Percentiles rank a stretch among this genome's conserved stretches.
Evolutionary conservation across 169 alveolate genomes (phyloP).

Genomic region (Plasmodium coatneyi): DNA sequence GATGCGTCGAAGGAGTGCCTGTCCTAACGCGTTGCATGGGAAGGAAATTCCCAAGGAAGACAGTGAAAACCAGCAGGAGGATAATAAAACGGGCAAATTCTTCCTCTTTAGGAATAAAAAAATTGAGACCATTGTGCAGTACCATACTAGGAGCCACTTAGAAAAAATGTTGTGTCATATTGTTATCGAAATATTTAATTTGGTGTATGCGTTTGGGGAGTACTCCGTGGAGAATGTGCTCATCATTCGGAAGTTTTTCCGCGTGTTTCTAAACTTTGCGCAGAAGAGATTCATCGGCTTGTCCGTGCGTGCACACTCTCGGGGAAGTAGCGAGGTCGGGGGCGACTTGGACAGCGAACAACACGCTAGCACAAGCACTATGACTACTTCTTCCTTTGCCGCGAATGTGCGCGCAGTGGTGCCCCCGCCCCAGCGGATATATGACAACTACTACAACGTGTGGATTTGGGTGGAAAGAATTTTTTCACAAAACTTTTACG

Average conservation of each 20-base stretch:
- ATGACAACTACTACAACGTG: conserved; percentile 59
- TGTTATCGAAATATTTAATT: conserved; percentile 63
- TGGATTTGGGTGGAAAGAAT: conserved; percentile 73
- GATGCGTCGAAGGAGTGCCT: not conserved
- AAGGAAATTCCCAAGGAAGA: not conserved
- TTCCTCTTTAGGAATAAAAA: conserved; percentile 33
- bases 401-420: not conserved
- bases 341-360: not conserved
- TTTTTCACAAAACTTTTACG: conserved; percentile 38
- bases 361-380: not conserved
- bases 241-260: conserved; percentile 63
- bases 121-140: conserved; percentile 35
- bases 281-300: conserved; percentile 40
- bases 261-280: conserved; percentile 49
- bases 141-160: conserved; percentile 51
- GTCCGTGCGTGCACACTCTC: not conserved
- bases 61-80: not conserved
- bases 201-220: conserved; percentile 50
- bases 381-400: not conserved
- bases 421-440: conserved; percentile 16
- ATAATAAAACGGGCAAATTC: not conserved
- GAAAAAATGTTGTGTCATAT: conserved; percentile 52
- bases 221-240: conserved; percentile 43
- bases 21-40: not conserved
- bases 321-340: not conserved